Evolutionary conservation across 164 flowering plant species (phyloP), one percentile per base, ranked within the genome.

Genomic region (Pachysandra terminalis): DNA sequence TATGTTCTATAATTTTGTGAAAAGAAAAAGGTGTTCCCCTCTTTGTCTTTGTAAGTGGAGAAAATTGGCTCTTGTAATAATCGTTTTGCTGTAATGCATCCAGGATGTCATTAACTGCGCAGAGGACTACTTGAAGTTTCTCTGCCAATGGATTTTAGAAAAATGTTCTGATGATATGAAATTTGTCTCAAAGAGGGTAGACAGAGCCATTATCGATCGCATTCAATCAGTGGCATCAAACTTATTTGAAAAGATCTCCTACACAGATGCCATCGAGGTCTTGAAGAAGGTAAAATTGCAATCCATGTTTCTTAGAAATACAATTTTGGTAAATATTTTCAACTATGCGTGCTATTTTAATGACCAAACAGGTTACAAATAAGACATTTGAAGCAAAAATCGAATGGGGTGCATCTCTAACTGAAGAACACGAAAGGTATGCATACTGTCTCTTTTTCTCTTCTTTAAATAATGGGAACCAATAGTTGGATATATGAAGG

Each of bases 71-170:
- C 32, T 45, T 25, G 6, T 35, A 35, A 4, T 17, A 19, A 15
- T n/a, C 21, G 3, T 41, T 63, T 60, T 53, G 25, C 61, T 55
- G 67, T 58, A 22, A 49, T 25, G 51, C 53, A 67, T 81, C 52
- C 82, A 92, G 99, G 97, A 86, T 73, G 83, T 83, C 28, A 85
- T 90, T 81, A 81, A 74, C 37, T 89, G 91, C 64, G 96, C 89
- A 19, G 83, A 73, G 53, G 94, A 90, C 68, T 83, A 80, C 66
- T 67, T 91, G 78, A 92, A 87, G 77, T 88, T 82, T 67, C 84
- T 89, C 9, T 89, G 90, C 78, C 81, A 81, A 69, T 84, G 85
- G 86, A 66, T 88, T 54, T 26, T 86, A 75, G 90, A 90, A 22
- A 78, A 85, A 19, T 86, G 89, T 71, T 59, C 61, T 2, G 88